phyloP scores from a whole-genome alignment of 768 basidiomycete genomes.

The Aureoboletus auriporus region DNA sequence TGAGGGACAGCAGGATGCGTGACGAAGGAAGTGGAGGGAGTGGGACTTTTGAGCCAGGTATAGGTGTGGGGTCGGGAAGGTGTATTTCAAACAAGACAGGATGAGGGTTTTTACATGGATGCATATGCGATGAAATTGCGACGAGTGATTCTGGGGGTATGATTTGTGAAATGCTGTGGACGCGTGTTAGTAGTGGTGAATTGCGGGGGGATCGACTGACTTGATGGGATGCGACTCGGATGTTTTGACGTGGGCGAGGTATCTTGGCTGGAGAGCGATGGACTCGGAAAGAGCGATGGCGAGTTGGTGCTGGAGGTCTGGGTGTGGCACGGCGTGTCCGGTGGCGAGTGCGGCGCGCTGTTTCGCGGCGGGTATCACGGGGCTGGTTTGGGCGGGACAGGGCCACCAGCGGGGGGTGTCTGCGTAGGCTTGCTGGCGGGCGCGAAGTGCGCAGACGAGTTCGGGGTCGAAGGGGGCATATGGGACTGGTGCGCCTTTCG shows the following conservation, averaged over 20 bases:
- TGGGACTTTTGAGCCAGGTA: slow-evolving; percentile 8
- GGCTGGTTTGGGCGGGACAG: slow-evolving; percentile 16
- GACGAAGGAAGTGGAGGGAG: slow-evolving; percentile 17
- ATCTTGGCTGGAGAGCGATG: slow-evolving; percentile 13
- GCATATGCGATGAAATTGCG: slow-evolving; percentile 37
- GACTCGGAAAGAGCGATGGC: slow-evolving; percentile 52
- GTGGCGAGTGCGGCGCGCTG: slow-evolving; percentile 22
- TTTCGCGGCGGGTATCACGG: slow-evolving; percentile 16
- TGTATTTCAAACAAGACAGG: slow-evolving; percentile 36
- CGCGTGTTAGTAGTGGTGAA: not conserved
- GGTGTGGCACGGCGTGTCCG: slow-evolving; percentile 11
- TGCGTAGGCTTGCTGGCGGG: slow-evolving; percentile 43
- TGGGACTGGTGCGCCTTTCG: slow-evolving; percentile 47
- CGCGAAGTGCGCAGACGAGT: slow-evolving; percentile 48
- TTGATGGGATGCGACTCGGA: slow-evolving; percentile 83
- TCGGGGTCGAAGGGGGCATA: slow-evolving; percentile 66
- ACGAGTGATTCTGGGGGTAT: slow-evolving; percentile 48
- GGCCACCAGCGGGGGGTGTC: slow-evolving; percentile 49
- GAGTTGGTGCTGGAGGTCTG: slow-evolving; percentile 45
- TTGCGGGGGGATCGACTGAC: slow-evolving; percentile 36
- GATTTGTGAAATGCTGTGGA: slow-evolving; percentile 49
- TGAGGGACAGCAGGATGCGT: slow-evolving; percentile 18
- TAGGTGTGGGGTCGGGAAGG: slow-evolving; percentile 27
- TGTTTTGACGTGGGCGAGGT: slow-evolving; percentile 47
- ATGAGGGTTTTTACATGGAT: slow-evolving; percentile 12